Evolutionary conservation across 257 asterid species (phyloP).

Genomic region (Solanum bukasovii): DNA sequence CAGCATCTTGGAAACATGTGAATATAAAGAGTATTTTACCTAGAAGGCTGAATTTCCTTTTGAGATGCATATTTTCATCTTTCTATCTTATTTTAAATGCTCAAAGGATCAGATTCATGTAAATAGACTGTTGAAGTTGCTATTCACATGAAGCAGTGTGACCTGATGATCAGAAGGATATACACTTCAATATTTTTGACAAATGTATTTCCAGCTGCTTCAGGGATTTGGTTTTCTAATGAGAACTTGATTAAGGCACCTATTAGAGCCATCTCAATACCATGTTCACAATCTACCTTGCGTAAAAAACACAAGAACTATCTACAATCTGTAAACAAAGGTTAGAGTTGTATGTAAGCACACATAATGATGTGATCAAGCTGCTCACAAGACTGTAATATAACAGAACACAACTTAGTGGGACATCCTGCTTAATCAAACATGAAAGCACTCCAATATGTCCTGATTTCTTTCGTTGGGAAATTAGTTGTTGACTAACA

Average conservation of each 20-base stretch:
- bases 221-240: not conserved
- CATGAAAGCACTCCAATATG: not conserved
- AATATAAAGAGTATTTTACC: not conserved
- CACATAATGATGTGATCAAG: not conserved
- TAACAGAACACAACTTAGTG: not conserved
- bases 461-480: not conserved
- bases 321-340: not conserved
- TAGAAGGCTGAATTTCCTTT: not conserved
- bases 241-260: not conserved
- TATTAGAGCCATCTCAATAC: not conserved
- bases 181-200: not conserved
- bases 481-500: not conserved
- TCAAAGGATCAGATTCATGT: not conserved
- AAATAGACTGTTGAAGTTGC: not conserved
- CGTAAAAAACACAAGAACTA: not conserved
- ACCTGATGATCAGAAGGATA: not conserved
- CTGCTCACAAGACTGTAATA: not conserved
- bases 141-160: not conserved
- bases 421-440: not conserved
- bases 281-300: not conserved
- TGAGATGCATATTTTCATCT: not conserved
- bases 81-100: not conserved
- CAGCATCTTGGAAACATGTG: not conserved
- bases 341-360: not conserved
- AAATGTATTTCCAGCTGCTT: not conserved